Percentiles rank a stretch among this genome's conserved stretches.
These are phyloP conservation scores for Puccinellia tenuiflora DNA, from an alignment of 176 grass and related monocot genomes.

Conservation along the genomic window DNA sequence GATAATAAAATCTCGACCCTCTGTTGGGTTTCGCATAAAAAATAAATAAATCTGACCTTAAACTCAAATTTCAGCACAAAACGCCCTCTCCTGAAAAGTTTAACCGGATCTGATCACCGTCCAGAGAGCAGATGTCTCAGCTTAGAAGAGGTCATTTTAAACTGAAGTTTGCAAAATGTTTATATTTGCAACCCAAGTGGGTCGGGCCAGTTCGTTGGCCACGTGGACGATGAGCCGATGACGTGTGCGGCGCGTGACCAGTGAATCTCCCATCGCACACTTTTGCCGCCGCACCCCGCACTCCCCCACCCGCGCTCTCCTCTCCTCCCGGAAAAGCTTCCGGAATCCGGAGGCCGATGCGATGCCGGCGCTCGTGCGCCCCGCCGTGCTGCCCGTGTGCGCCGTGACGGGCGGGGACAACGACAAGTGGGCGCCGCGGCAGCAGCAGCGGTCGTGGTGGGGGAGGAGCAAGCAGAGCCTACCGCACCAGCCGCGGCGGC, in stretches of 20 bases:
- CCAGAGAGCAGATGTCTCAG: no score
- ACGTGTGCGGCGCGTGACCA: not conserved
- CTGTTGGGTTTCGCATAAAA: no score
- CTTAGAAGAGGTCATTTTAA: no score
- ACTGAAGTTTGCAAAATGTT: no score
- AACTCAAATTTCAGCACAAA: no score
- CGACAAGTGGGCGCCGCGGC: slow-evolving; percentile 19
- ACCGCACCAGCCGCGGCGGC: slow-evolving; percentile 23
- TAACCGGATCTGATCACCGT: no score
- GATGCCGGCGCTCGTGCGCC: slow-evolving; percentile 41
- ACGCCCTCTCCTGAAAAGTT: no score
- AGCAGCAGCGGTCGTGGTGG: slow-evolving; percentile 31
- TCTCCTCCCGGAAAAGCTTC: slow-evolving; percentile 8
- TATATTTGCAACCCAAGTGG: no score
- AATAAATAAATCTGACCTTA: no score
- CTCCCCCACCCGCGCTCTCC: not conserved
- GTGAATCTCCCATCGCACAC: not conserved
- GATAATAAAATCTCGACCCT: no score
- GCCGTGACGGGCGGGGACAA: slow-evolving; percentile 24
- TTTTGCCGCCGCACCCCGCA: not conserved
- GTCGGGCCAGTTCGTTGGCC: not conserved
- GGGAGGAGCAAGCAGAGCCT: slow-evolving; percentile 20
- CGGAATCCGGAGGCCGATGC: slow-evolving; percentile 21
- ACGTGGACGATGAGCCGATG: not conserved
- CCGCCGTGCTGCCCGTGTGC: slow-evolving; percentile 35